These are phyloP conservation scores for Pythium plurisporium DNA, from an alignment of 352 stramenopile genomes.

Conservation along the genomic window DNA sequence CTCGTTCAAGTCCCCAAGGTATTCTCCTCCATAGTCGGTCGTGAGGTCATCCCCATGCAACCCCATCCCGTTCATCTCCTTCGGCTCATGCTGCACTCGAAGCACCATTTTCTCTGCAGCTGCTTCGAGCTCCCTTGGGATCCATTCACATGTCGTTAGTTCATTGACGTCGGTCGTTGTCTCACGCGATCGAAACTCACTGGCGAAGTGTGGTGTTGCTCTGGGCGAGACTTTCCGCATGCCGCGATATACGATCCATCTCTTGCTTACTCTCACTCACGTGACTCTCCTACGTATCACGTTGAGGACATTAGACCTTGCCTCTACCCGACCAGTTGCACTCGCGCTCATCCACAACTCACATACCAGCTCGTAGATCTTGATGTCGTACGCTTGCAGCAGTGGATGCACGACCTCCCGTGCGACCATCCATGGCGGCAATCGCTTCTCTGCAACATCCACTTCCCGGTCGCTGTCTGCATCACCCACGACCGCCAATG, in stretches of 20 bases:
- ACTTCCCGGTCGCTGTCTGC: conserved; percentile 18
- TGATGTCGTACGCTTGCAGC: conserved; percentile 71
- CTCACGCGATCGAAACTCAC: conserved; percentile 23
- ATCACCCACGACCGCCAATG: not conserved
- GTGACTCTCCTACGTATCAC: conserved; percentile 29
- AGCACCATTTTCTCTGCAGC: conserved; percentile 53
- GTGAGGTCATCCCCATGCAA: conserved; percentile 27
- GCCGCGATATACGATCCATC: conserved; percentile 42
- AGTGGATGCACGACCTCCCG: conserved; percentile 69
- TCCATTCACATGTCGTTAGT: not conserved
- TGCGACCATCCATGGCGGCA: conserved; percentile 61
- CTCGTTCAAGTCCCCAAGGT: conserved; percentile 70
- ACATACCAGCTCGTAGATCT: conserved; percentile 44
- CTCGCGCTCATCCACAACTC: not conserved
- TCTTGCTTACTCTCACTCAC: conserved; percentile 57
- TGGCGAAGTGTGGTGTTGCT: conserved; percentile 68
- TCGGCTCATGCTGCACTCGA: conserved; percentile 40
- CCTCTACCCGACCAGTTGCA: not conserved
- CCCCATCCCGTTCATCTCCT: conserved; percentile 20
- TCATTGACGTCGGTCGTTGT: not conserved
- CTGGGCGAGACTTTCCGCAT: conserved; percentile 48
- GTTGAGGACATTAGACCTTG: not conserved
- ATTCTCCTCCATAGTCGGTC: conserved; percentile 44
- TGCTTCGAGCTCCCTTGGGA: conserved; percentile 54
- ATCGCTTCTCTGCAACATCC: conserved; percentile 8